phyloP scores from a whole-genome alignment of 2,329 filamentous ascomycete species.

The Colletotrichum orbiculare region DNA sequence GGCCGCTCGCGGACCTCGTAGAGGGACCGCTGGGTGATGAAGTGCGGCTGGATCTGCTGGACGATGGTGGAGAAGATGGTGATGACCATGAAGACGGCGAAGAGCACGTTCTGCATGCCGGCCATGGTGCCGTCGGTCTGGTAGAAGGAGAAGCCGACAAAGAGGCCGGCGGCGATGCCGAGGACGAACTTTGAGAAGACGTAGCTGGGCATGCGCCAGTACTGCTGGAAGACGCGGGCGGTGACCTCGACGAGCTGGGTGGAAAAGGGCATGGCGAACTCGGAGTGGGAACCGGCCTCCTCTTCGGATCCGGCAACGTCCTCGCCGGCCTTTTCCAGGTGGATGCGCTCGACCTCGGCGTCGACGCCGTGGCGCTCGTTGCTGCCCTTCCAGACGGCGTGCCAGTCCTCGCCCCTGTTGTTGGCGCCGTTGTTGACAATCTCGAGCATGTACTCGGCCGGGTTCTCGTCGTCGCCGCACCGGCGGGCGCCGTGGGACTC shows the following conservation, averaged over 20 bases:
- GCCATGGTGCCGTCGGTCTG: constrained; percentile 64
- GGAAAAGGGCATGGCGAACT: constrained; percentile 82
- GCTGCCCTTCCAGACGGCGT: constrained; percentile 70
- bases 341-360: constrained; percentile 72
- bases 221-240: constrained; percentile 80
- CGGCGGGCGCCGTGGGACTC: constrained; percentile 69
- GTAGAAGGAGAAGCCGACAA: constrained; percentile 82
- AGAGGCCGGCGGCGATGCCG: constrained; percentile 69
- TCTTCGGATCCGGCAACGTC: constrained; percentile 37
- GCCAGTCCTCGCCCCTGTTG: constrained; percentile 68
- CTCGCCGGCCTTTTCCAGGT: constrained; percentile 55
- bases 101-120: constrained; percentile 81
- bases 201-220: constrained; percentile 84
- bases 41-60: constrained; percentile 81
- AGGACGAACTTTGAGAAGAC: constrained; percentile 79
- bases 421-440: constrained; percentile 56
- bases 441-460: constrained; percentile 80
- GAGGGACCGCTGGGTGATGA: constrained; percentile 77
- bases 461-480: constrained; percentile 73
- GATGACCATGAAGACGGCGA: constrained; percentile 79
- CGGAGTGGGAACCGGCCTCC: constrained; percentile 54
- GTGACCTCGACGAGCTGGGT: constrained; percentile 74
- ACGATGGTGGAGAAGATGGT: constrained; percentile 79
- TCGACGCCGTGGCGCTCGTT: constrained; percentile 62
- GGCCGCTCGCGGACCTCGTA: constrained; percentile 84